Evolutionary conservation across 2,329 filamentous ascomycete genomes (phyloP).

Genomic region (Monosporascus sp.): DNA sequence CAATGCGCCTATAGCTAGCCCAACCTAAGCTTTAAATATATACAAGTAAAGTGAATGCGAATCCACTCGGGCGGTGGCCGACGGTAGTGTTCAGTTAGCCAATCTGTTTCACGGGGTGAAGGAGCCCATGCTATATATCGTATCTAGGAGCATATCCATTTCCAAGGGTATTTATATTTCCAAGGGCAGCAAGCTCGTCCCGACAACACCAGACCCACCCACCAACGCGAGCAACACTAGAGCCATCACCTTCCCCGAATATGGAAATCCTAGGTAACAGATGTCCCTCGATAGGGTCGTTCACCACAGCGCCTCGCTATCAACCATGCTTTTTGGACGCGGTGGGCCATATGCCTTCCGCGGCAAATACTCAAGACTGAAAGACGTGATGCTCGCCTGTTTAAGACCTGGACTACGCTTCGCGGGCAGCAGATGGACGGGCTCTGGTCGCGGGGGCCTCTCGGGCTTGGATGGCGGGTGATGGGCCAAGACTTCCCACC

Average conservation of each 20-base stretch:
- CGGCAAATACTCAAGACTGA: constrained; percentile 7
- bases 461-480: constrained; percentile 2
- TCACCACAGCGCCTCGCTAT: constrained; percentile 27
- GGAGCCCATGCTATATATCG: no score
- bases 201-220: no score
- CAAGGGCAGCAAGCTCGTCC: no score
- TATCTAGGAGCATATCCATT: no score
- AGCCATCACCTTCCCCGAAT: not conserved
- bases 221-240: no score
- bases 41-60: no score
- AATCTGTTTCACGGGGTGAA: no score
- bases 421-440: constrained; percentile 13
- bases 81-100: no score
- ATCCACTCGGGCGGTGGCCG: no score
- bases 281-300: not conserved
- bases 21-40: no score
- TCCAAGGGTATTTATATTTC: no score
- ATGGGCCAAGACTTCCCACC: constrained; percentile 6
- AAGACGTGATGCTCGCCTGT: constrained; percentile 11
- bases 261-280: not conserved
- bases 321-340: constrained; percentile 19
- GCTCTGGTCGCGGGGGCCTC: constrained; percentile 12
- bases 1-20: no score
- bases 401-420: constrained; percentile 13
- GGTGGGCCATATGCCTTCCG: constrained; percentile 6